Evolutionary conservation across 805 yeast species (phyloP).

Genomic region (Maudiozyma turicensis): DNA sequence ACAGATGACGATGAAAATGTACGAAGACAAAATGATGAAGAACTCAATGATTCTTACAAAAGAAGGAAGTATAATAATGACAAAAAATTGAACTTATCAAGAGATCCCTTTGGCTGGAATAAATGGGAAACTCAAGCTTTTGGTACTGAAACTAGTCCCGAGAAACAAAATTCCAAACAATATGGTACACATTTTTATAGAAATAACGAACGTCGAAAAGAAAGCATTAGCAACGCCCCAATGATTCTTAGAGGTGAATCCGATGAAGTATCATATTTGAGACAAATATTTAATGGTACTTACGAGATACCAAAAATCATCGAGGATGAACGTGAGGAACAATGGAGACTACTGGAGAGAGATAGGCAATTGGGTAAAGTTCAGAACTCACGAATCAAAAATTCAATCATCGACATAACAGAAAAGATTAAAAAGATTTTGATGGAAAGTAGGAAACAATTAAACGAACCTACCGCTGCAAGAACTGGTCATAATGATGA

Average conservation of each 20-base stretch:
- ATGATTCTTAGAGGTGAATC: conserved; percentile 13
- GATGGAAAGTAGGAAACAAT: conserved; percentile 6
- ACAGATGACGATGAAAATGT: not conserved
- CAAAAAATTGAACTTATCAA: conserved; percentile 5
- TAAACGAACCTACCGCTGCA: not conserved
- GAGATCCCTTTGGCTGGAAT: conserved; percentile 27
- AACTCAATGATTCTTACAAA: not conserved
- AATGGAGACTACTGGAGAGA: conserved; percentile 13
- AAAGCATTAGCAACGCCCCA: conserved; percentile 4
- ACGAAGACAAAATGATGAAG: not conserved
- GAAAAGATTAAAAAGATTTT: conserved; percentile 20
- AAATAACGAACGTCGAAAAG: conserved; percentile 8
- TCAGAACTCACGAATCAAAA: conserved; percentile 8
- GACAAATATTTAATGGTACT: conserved; percentile 29
- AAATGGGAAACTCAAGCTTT: conserved; percentile 26
- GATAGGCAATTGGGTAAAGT: conserved; percentile 8
- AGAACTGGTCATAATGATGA: conserved; percentile 14
- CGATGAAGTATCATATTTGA: conserved; percentile 24
- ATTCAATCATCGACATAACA: conserved; percentile 20
- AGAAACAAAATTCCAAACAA: not conserved
- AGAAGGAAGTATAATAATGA: not conserved
- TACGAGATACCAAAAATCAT: conserved; percentile 27
- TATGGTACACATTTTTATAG: conserved; percentile 33
- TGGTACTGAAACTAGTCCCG: conserved; percentile 1
- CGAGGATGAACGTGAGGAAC: conserved; percentile 20